Evolutionary conservation across 768 basidiomycete genomes (phyloP), one percentile per base, ranked within the genome.

Genomic region (Mycena pura): DNA sequence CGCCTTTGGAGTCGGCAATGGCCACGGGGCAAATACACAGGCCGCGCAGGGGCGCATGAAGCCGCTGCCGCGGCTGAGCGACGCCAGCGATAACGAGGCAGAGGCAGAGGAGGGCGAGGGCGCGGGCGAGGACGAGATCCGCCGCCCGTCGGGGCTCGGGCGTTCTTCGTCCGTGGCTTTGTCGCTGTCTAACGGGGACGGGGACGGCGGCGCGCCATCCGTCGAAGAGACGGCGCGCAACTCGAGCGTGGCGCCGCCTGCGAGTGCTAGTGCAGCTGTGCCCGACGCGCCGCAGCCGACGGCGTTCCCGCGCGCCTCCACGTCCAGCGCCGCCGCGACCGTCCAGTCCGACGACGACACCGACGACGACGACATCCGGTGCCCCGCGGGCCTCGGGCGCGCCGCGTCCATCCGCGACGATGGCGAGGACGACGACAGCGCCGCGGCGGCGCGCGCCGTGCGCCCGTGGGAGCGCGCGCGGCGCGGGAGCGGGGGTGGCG

Each of bases 321-420:
- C 55, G 4, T 39, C 36, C 36, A 21, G 15, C n/a, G 27, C 3
- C 41, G 22, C 34, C 22, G 34, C 32, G 22, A 9, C n/a, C 11
- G 32, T 39, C 14, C 15, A 22, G 47, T 28, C 39, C 13, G 36
- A 39, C 5, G 53, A 28, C 25, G 53, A 46, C 7, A 46, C 24
- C 6, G 59, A 17, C 1, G 58, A 62, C 14, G 60, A 62, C 24
- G 64, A 65, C 21, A 65, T 65, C 25, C 45, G 64, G 11, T 38
- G 60, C 4, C 63, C 63, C 5, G 39, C 54, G 5, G 63, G 63
- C 19, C 55, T 65, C 5, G 63, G 63, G 22, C 45, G 27, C 27
- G 46, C 57, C 6, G 27, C 53, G 19, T 63, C 61, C 4, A 19
- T 11, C 21, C 11, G 17, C 3, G 22, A n/a, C 10, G 21, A 5